phyloP scores from a whole-genome alignment of 1,139 yeast species.

The Kurtzmaniella quercitrusa region DNA sequence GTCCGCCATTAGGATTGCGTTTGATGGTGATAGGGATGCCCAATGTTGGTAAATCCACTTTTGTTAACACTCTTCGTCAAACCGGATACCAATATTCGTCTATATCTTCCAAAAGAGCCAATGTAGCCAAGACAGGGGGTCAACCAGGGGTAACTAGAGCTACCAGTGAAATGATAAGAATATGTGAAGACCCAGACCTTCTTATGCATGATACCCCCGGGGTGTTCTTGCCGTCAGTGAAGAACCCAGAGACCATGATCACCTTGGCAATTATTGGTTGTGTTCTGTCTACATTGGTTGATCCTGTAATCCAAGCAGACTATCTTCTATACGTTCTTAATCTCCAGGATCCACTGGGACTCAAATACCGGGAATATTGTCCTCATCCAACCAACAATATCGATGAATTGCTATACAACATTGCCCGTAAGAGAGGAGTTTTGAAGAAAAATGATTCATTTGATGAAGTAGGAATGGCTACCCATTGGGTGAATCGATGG shows the following conservation, averaged over 20 bases:
- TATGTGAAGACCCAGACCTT: constrained; percentile 61
- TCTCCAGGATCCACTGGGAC: constrained; percentile 49
- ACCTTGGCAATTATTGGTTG: constrained; percentile 74
- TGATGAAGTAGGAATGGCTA: constrained; percentile 63
- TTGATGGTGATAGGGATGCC: constrained; percentile 91
- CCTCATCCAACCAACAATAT: constrained; percentile 73
- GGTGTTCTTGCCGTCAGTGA: constrained; percentile 74
- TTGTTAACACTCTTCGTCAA: constrained; percentile 69
- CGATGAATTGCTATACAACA: constrained; percentile 52
- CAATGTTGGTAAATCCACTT: constrained; percentile 94
- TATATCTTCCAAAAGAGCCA: constrained; percentile 38
- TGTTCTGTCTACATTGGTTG: constrained; percentile 66
- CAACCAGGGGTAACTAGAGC: constrained; percentile 88
- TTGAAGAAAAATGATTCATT: constrained; percentile 19
- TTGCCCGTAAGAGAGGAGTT: constrained; percentile 43
- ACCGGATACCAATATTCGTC: constrained; percentile 38
- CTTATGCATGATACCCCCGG: constrained; percentile 91
- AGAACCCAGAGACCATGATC: constrained; percentile 67
- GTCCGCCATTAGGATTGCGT: constrained; percentile 80
- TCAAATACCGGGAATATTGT: constrained; percentile 43
- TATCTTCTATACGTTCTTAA: constrained; percentile 74
- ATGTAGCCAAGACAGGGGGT: constrained; percentile 83
- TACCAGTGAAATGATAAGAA: constrained; percentile 71
- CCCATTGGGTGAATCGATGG: constrained; percentile 66
- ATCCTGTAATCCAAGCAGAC: constrained; percentile 85